Evolutionary conservation across 2,329 filamentous ascomycete species (phyloP).

Genomic region (Fusarium cyanostomum): DNA sequence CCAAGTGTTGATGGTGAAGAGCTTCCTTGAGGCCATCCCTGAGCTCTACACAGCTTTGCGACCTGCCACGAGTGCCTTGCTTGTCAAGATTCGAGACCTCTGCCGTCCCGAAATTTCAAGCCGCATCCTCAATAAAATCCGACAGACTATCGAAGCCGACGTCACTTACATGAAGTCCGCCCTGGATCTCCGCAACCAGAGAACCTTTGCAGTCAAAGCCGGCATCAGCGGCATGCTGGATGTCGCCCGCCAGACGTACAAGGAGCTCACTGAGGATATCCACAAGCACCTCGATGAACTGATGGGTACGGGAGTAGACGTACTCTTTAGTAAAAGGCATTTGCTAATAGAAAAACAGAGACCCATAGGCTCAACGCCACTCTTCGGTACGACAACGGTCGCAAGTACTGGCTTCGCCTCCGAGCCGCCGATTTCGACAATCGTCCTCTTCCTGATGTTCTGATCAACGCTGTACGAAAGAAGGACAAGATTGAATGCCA

Average conservation of each 20-base stretch:
- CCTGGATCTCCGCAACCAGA: constrained; percentile 87
- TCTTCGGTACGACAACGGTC: constrained; percentile 78
- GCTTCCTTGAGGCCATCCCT: constrained; percentile 75
- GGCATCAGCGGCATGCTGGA: constrained; percentile 88
- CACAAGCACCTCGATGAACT: constrained; percentile 75
- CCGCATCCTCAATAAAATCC: constrained; percentile 71
- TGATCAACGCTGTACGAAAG: constrained; percentile 80
- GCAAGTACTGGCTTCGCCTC: constrained; percentile 83
- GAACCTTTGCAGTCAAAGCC: constrained; percentile 88
- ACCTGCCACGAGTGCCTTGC: constrained; percentile 69
- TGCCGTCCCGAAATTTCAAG: constrained; percentile 72
- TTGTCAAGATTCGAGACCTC: constrained; percentile 73
- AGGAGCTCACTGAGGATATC: constrained; percentile 84
- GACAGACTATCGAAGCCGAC: constrained; percentile 79
- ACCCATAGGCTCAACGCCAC: constrained; percentile 68
- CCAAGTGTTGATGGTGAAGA: constrained; percentile 85
- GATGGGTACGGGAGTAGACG: constrained; percentile 59
- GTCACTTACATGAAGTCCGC: constrained; percentile 80
- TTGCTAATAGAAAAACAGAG: constrained; percentile 50
- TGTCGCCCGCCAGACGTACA: constrained; percentile 87
- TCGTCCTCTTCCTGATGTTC: constrained; percentile 67
- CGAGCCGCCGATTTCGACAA: constrained; percentile 69
- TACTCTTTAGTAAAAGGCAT: no score
- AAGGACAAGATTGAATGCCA: constrained; percentile 87
- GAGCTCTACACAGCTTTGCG: constrained; percentile 74